These are phyloP conservation scores for Leccinum angustisporum DNA, from an alignment of 1,284 basidiomycete species.

Conservation along the genomic window DNA sequence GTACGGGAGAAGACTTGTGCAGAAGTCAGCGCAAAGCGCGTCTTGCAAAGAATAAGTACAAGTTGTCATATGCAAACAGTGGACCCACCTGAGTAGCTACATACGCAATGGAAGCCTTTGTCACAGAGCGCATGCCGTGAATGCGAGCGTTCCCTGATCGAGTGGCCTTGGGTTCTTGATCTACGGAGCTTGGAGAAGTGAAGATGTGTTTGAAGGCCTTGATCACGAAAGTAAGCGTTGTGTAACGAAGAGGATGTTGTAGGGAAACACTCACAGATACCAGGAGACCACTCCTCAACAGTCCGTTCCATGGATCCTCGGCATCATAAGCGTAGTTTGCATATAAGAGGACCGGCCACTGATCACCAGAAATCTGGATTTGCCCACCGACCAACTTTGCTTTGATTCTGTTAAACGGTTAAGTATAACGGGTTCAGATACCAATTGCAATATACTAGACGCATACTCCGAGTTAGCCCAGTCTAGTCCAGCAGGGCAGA, in stretches of 20 bases:
- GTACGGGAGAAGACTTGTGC: not conserved
- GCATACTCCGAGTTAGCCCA: not conserved
- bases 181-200: not conserved
- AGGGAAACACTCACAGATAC: not conserved
- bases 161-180: not conserved
- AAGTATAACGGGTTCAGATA: not conserved
- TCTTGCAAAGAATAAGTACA: not conserved
- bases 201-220: not conserved
- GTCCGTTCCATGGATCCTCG: not conserved
- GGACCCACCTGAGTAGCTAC: not conserved
- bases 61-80: not conserved
- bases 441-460: not conserved
- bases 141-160: not conserved
- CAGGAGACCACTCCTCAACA: not conserved
- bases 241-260: not conserved
- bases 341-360: too few species aligned
- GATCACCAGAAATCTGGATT: too few species aligned
- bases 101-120: not conserved
- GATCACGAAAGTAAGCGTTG: not conserved
- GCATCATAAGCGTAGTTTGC: too few species aligned
- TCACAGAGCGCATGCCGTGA: not conserved
- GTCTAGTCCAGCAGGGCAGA: not conserved
- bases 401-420: not conserved
- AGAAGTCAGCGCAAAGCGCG: not conserved
- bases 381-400: too few species aligned